These are phyloP conservation scores for Zostera marina DNA, from an alignment of 116 monocot genomes.

Conservation along the genomic window DNA sequence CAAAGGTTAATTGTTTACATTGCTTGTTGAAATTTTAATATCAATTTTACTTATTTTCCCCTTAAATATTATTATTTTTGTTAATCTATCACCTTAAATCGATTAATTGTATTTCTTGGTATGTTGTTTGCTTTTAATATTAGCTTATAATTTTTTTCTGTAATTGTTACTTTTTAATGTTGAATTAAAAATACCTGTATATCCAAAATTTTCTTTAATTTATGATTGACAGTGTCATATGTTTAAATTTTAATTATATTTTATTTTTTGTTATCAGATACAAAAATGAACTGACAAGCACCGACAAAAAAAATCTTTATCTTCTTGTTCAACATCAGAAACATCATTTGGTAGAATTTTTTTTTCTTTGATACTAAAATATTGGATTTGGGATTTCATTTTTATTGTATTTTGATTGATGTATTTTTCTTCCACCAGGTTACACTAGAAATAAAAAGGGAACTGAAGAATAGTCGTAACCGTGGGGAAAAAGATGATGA, in stretches of 20 bases:
- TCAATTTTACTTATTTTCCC: too few species aligned
- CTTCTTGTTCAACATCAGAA: conserved; percentile 69
- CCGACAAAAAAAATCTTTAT: conserved; percentile 53
- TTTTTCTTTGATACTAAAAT: neutral
- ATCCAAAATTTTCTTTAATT: too few species aligned
- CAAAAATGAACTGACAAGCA: conserved; percentile 72
- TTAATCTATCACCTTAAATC: neutral
- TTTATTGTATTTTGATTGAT: neutral
- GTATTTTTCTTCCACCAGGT: conserved; percentile 29
- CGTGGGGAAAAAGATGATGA: conserved; percentile 71
- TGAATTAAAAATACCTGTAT: too few species aligned
- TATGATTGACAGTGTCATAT: too few species aligned
- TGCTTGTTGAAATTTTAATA: too few species aligned
- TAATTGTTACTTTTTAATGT: too few species aligned
- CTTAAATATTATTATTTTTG: neutral
- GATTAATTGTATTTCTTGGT: too few species aligned
- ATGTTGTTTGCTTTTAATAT: too few species aligned
- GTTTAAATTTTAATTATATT: conserved; percentile 3
- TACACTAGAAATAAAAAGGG: conserved; percentile 84
- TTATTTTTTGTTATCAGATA: conserved; percentile 34
- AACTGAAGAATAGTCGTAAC: conserved; percentile 60
- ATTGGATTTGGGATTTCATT: neutral
- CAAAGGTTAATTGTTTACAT: too few species aligned
- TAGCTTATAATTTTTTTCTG: too few species aligned
- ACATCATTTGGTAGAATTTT: conserved; percentile 69